Base-by-base conservation (phyloP, 768 basidiomycete genomes). In the Boletus bicolor region DNA sequence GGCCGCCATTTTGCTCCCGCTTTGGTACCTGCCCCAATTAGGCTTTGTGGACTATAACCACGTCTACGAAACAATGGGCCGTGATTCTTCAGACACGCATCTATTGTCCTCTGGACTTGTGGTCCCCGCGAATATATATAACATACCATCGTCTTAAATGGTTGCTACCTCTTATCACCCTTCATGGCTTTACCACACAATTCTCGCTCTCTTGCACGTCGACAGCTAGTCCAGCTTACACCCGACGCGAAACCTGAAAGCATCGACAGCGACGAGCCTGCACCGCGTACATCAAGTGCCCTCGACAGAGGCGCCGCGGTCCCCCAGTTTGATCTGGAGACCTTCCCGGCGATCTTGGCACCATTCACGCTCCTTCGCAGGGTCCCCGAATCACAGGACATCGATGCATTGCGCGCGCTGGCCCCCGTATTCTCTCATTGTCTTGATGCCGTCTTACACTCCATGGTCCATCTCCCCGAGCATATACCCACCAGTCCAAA, bases 321-420 rank as follows among this genome's bases (percentile, higher is more conserved):
- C 45, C 55, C 65, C 19, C 61, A 45, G 8, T 74, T 72, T 51
- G 54, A 70, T 38, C 64, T 77, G 21, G 69, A 73, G 38, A 66
- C 71, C 7, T 76, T 75, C 54, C 73, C 76, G 1, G 72, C 74
- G 1, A 72, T 78, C 50, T 45, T 74, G 49, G 54, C 56, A 14
- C 64, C 73, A 4, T 57, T 68, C 21, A 59, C 58, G 0, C 60
- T 69, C 49, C 68, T 78, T 45, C 65, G 55, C 48, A 47, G 45
- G 21, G 47, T 71, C 9, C 53, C 64, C 12, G 60, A 61, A 15
- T 57, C 68, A 1, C 61, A 59, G 10, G 69, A 74, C 49, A 42
- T 67, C 24, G 55, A 63, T 37, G 64, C 71, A 11, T 47, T 72
- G 30, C 69, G 63, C 26, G 68, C 69, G n/a, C 60, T 72, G 36